Evolutionary conservation across 148 eudicot genomes (phyloP).

Genomic region (Amaranthus palmeri): DNA sequence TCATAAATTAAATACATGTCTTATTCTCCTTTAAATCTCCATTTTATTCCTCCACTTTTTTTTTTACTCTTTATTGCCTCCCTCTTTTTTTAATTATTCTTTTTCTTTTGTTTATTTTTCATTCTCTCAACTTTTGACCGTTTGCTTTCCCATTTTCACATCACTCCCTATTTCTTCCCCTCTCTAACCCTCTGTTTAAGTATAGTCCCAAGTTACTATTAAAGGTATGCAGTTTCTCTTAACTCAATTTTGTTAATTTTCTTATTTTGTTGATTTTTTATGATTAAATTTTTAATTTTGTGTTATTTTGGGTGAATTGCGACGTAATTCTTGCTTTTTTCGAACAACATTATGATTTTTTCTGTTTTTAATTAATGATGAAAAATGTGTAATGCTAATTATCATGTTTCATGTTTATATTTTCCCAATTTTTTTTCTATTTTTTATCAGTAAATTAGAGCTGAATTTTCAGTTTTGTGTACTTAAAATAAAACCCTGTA

Average conservation of each 20-base stretch:
- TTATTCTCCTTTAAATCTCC: background rate
- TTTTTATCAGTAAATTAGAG: background rate
- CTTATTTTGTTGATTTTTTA: background rate
- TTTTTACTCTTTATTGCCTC: slow-evolving; percentile 6
- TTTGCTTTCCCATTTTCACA: slow-evolving; percentile 40
- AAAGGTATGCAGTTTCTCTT: slow-evolving; percentile 24
- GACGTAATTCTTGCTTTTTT: too few species aligned
- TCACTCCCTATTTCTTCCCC: slow-evolving; percentile 22
- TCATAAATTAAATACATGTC: background rate
- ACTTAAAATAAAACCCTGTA: background rate
- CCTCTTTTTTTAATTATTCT: background rate
- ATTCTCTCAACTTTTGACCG: slow-evolving; percentile 44
- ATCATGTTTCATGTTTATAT: too few species aligned
- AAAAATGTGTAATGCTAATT: background rate
- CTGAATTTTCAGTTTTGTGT: slow-evolving; percentile 3
- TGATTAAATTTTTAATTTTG: background rate
- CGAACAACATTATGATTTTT: too few species aligned
- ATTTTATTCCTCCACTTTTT: slow-evolving; percentile 1
- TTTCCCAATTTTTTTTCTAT: background rate
- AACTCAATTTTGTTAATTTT: slow-evolving; percentile 1
- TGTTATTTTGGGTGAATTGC: too few species aligned
- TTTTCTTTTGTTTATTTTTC: slow-evolving; percentile 2
- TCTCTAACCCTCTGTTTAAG: slow-evolving; percentile 7
- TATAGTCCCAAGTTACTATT: slow-evolving; percentile 1
- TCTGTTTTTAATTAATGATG: background rate